These are phyloP conservation scores for Cladosporium sp. DNA, from an alignment of 2,329 filamentous ascomycete genomes.

Conservation along the genomic window DNA sequence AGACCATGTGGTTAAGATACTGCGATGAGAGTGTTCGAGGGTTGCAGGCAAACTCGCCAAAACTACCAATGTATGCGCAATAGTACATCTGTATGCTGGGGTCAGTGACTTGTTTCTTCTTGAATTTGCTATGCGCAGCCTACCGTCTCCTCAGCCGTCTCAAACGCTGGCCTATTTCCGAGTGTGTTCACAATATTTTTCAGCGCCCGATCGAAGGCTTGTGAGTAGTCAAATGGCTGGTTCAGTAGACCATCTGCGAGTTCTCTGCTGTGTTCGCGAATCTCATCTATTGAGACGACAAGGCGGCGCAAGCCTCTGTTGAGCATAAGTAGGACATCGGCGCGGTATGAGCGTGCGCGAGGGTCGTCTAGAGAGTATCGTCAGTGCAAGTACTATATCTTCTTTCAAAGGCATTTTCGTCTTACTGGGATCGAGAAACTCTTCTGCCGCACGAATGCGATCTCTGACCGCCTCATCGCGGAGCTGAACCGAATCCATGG, in stretches of 20 bases:
- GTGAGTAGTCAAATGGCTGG: conserved; percentile 79
- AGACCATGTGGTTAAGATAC: conserved; percentile 94
- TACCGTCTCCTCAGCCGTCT: conserved; percentile 70
- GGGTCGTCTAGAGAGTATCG: conserved; percentile 45
- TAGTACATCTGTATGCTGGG: conserved; percentile 61
- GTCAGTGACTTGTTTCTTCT: neutral
- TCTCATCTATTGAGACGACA: conserved; percentile 71
- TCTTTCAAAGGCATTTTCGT: neutral
- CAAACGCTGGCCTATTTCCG: conserved; percentile 67
- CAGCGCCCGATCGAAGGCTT: conserved; percentile 85
- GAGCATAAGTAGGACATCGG: conserved; percentile 76
- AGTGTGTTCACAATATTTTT: conserved; percentile 82
- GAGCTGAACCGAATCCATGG: conserved; percentile 69
- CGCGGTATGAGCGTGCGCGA: conserved; percentile 69
- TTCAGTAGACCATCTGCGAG: conserved; percentile 75
- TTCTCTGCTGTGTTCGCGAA: conserved; percentile 78
- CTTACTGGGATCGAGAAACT: conserved; percentile 91
- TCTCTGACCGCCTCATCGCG: conserved; percentile 80
- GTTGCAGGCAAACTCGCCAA: conserved; percentile 91
- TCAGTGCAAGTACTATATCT: conserved; percentile 12
- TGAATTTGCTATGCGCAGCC: conserved; percentile 15
- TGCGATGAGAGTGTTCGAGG: conserved; percentile 84
- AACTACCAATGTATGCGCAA: conserved; percentile 94
- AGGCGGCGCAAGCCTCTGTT: conserved; percentile 57
- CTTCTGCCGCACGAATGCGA: conserved; percentile 79